Base-by-base conservation (phyloP, 2,329 filamentous ascomycete species). In the Penicillium sp. region DNA sequence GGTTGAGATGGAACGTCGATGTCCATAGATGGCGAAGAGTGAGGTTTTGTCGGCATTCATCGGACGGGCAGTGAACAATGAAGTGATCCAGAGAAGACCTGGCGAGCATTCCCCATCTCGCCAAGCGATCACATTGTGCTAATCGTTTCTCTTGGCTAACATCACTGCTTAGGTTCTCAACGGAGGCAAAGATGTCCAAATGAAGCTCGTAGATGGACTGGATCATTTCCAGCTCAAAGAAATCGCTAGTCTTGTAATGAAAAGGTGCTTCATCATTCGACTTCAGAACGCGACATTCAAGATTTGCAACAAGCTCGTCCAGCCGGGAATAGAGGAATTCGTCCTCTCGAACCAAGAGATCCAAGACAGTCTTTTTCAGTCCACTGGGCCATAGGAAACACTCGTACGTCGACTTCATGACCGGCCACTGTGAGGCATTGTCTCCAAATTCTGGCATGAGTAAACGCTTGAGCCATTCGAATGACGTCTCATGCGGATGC, bases 121-220 rank as follows among this genome's bases (percentile, higher is more conserved):
- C 73, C 8, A 88, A 69, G 13, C 85, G 79, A 63, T 86, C 81
- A 48, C 76, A 78, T 61, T 87, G 84, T 8, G 78, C 57, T 4
- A 74, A 64, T 33, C 80, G 76, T n/a, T 77, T 81, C 5, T 72
- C 73, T 28, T 70, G 62, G 52, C 81, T 77, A 6, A 83, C 77
- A 23, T 81, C 78, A 59, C 80, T 85, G 58, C 79, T 79, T 0
- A 83, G 79, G 57, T 81, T 81, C 45, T 81, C 85, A 60, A 86
- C 83, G n/a, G 81, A 72, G 6, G 80, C 80, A 65, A 84, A 86
- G 8, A 86, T 74, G 62, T 88, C 85, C 6, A 88, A 75, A 62
- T 88, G 85, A 29, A 88, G 70, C 66, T 89, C 86, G 59, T 85
- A 87, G 3, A 88, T 70, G 2, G 79, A 78, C 64, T 88, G 77